Conservation (phyloP, 305 asterid genomes). For the Fraxinus dipetala region DNA sequence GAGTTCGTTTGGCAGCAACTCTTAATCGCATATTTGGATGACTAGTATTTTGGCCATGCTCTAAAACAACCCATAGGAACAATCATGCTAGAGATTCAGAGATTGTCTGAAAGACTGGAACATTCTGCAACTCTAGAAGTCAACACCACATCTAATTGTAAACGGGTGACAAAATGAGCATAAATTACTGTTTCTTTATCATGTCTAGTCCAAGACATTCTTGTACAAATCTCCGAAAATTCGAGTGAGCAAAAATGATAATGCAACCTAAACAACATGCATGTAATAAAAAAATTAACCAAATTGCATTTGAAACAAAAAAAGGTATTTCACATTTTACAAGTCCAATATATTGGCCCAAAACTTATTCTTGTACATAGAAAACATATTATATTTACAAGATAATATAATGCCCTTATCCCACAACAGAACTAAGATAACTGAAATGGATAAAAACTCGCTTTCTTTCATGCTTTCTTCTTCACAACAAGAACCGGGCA, state of each 20-base stretch:
- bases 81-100: not conserved
- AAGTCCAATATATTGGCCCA: not conserved
- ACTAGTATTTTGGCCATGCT: not conserved
- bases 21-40: slow-evolving; percentile 76
- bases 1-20: slow-evolving; percentile 82
- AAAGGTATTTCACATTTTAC: not conserved
- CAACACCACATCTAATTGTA: not conserved
- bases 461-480: slow-evolving; percentile 20
- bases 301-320: not conserved
- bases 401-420: slow-evolving; percentile 44
- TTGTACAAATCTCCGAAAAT: not conserved
- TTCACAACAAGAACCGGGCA: slow-evolving; percentile 59
- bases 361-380: not conserved
- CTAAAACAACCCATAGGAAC: not conserved
- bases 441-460: not conserved
- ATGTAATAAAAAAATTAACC: not conserved
- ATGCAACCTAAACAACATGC: not conserved
- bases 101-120: not conserved
- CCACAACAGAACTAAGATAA: not conserved
- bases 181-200: not conserved
- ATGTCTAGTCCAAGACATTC: not conserved
- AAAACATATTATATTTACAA: slow-evolving; percentile 1
- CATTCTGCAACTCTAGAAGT: not conserved
- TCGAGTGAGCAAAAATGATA: not conserved
- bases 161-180: not conserved